Evolutionary conservation across 1,139 yeast species (phyloP), one percentile per base, ranked within the genome.

Genomic region (Nadsonia starkeyi-henricii): DNA sequence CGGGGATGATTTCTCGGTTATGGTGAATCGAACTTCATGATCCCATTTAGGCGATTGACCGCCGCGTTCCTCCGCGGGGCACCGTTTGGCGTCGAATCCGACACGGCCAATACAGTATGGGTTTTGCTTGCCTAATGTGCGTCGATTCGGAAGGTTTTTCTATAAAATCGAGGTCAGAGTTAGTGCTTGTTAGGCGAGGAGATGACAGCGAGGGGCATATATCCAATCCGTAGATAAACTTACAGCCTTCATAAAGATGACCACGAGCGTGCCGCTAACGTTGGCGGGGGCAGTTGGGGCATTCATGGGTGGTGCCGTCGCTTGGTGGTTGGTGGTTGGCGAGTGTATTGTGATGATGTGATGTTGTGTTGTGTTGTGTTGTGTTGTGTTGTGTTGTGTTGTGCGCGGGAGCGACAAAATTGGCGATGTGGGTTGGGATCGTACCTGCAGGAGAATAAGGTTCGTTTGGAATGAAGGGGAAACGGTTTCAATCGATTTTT

Each of bases 11-110:
- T 33, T 60, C 26, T 58, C 58, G 41, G 71, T 75, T 26, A 84
- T 72, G 44, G 81, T 83, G 63, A 84, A 86, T 55, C 91, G 71
- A 45, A 81, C 72, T 56, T 85, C 89, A 55, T 80, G 81, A 53
- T 85, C 82, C 85, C 95, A 88, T 44, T 73, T 77, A 0, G 96
- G 96, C 1, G 85, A 82, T 62, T 88, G 96, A 1, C 96, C 96
- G 1, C 95, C 96, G 55, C 96, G 67, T 54, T 76, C 75, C 52
- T 82, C 78, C 0, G 85, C 71, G 26, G 78, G 79, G 0, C 95
- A 85, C 55, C 83, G 77, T 55, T 81, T 76, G 20, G 93, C 91
- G 52, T 75, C 75, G 49, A 85, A 83, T n/a, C 89, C 94, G 2
- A 88, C 71, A 51, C 96, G 69, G 17, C 85, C 73, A 13, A 89